Evolutionary conservation across 495 filamentous ascomycete species (phyloP), one percentile per base, ranked within the genome.

Genomic region (Melanomma pulvis-pyrius): DNA sequence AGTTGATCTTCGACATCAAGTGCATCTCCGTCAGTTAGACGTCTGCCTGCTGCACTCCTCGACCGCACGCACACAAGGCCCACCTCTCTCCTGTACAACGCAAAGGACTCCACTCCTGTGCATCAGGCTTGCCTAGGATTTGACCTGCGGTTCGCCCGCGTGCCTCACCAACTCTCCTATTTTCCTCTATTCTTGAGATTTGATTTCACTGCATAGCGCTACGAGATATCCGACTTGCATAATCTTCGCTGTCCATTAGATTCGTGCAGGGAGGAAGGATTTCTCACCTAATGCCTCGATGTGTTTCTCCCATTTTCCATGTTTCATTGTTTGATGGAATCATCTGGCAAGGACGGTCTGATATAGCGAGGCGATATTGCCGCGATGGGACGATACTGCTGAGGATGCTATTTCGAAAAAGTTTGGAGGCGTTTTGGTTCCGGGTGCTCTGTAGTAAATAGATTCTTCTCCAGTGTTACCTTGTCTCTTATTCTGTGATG

Each of bases 1-100:
- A 88, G 64, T 79, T 99, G 73, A 83, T 90, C 74, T 99, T 99
- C 76, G 94, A 99, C 75, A 82, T 97, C 78, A 97, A 96, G 86
- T 77, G 92, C 48, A 79, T 96, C 32, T 87, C 89, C 70, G 80
- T 90, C 78, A 85, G 85, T 60, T 77, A 76, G 47, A 24, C 46
- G 30, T 48, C 24, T 28, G 0, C 24, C 7, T 49, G 9, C 39
- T 44, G 39, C 39, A 7, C 39, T 44, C 17, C 32, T 22, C 13
- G 59, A 46, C 36, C 19, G 64, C 47, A 66, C 59, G 49, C 25
- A 56, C 22, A 61, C 50, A 51, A 39, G 30, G 25, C 29, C 19
- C 56, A 55, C 67, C 51, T 60, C 67, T 50, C 63, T 70, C 58
- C 12, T 73, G 71, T 73, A 71, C 59, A 63, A 56, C 15, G 17